Evolutionary conservation across 192 early-diverging fungal genomes (phyloP).

Genomic region (Entomortierella beljakovae): DNA sequence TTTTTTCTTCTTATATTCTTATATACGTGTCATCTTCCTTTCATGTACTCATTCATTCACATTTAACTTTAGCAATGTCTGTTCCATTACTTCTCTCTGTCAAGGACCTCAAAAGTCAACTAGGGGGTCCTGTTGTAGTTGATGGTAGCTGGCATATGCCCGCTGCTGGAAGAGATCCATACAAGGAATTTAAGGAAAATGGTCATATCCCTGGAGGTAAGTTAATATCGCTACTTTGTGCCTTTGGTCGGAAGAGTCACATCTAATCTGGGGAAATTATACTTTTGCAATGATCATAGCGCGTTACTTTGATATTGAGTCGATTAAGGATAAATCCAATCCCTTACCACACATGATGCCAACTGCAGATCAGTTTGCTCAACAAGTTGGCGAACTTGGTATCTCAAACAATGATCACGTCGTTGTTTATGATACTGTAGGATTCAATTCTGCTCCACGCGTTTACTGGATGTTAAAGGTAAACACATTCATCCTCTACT

Average conservation of each 20-base stretch:
- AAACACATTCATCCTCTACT: slow-evolving; percentile 54
- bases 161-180: slow-evolving; percentile 70
- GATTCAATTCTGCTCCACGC: slow-evolving; percentile 84
- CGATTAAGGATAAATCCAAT: slow-evolving; percentile 76
- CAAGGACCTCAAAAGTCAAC: slow-evolving; percentile 55
- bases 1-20: neutral
- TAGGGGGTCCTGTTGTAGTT: slow-evolving; percentile 75
- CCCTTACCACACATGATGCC: slow-evolving; percentile 95
- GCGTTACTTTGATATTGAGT: slow-evolving; percentile 93
- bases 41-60: neutral
- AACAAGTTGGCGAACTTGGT: slow-evolving; percentile 79
- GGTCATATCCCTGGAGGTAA: slow-evolving; percentile 59
- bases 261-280: neutral
- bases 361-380: slow-evolving; percentile 72
- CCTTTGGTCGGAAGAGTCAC: neutral
- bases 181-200: slow-evolving; percentile 74
- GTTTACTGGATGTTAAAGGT: slow-evolving; percentile 96
- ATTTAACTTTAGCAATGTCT: slow-evolving; percentile 33
- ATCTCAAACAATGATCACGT: slow-evolving; percentile 86
- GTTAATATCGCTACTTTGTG: no score
- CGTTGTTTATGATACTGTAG: slow-evolving; percentile 89
- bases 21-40: neutral
- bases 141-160: slow-evolving; percentile 97
- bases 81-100: slow-evolving; percentile 39
- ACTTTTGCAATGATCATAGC: slow-evolving; percentile 54